These are phyloP conservation scores for Nakaseomyces bracarensis DNA, from an alignment of 1,139 yeast genomes.

Conservation along the genomic window DNA sequence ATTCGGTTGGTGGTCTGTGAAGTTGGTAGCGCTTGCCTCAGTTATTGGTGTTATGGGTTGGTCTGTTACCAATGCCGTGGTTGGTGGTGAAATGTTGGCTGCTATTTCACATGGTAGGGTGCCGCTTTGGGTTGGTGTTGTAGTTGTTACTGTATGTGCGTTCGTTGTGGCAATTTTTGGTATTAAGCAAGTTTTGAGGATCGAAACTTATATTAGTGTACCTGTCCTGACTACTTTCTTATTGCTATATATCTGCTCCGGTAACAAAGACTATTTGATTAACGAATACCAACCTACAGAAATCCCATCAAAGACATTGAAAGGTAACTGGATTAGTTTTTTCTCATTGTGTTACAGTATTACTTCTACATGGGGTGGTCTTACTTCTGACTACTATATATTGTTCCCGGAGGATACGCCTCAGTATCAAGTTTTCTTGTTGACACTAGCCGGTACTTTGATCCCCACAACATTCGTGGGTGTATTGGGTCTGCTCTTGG, in stretches of 20 bases:
- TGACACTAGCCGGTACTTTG: slow-evolving; percentile 62
- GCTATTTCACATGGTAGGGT: slow-evolving; percentile 54
- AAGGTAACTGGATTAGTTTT: slow-evolving; percentile 66
- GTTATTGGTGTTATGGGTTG: slow-evolving; percentile 77
- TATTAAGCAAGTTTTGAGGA: slow-evolving; percentile 56
- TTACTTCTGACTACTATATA: slow-evolving; percentile 78
- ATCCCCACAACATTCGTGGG: slow-evolving; percentile 77
- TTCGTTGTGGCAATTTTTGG: slow-evolving; percentile 68
- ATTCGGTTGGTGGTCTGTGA: slow-evolving; percentile 80
- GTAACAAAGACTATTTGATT: slow-evolving; percentile 39
- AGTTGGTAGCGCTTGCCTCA: slow-evolving; percentile 58
- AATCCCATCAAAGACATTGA: slow-evolving; percentile 37
- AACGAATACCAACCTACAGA: slow-evolving; percentile 28
- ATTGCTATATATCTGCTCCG: slow-evolving; percentile 60
- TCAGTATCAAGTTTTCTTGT: slow-evolving; percentile 44
- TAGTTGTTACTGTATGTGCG: slow-evolving; percentile 57
- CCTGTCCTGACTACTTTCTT: slow-evolving; percentile 66
- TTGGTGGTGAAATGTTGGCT: slow-evolving; percentile 74
- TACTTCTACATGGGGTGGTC: slow-evolving; percentile 86
- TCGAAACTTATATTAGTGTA: slow-evolving; percentile 59
- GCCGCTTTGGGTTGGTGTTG: slow-evolving; percentile 65
- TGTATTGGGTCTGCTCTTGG: slow-evolving; percentile 60
- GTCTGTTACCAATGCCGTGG: slow-evolving; percentile 76
- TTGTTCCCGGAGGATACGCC: slow-evolving; percentile 71
- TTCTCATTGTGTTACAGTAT: slow-evolving; percentile 70